Conservation (phyloP, 768 basidiomycete species). For the Nidula microcarpa region DNA sequence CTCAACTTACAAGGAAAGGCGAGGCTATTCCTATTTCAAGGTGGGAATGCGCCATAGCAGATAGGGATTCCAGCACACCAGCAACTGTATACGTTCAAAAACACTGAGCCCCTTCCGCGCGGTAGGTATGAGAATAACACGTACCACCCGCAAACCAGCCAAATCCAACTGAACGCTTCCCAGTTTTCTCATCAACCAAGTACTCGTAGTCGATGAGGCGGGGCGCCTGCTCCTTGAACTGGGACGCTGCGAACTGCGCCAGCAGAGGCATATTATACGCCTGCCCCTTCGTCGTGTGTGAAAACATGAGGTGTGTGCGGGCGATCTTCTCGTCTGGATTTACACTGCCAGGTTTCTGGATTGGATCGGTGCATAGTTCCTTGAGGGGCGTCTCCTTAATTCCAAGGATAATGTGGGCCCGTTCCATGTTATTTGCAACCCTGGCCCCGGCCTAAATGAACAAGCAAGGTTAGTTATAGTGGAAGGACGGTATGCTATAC, state of each 20-base stretch:
- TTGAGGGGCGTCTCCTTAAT: conserved; percentile 83
- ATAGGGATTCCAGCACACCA: conserved; percentile 80
- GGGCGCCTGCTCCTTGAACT: conserved; percentile 1
- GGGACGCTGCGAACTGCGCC: conserved; percentile 48
- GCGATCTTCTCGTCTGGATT: conserved; percentile 13
- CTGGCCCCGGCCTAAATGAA: conserved; percentile 70
- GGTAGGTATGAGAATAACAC: conserved; percentile 10
- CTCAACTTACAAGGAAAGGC: conserved; percentile 68
- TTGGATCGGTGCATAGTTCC: conserved; percentile 44
- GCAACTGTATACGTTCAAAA: conserved; percentile 50
- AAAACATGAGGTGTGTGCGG: conserved; percentile 88
- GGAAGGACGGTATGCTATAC: neutral
- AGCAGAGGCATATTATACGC: conserved; percentile 81
- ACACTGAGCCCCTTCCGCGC: neutral
- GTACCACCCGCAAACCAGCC: conserved; percentile 90
- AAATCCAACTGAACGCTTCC: conserved; percentile 83
- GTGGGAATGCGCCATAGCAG: conserved; percentile 73
- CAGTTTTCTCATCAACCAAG: conserved; percentile 46
- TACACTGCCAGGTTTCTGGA: neutral
- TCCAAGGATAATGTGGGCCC: conserved; percentile 76
- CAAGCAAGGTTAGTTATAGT: neutral
- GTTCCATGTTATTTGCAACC: conserved; percentile 49
- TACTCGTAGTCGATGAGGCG: conserved; percentile 79
- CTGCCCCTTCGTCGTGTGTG: conserved; percentile 87
- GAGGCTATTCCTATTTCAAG: conserved; percentile 77